A percentile compares a stretch with the other conserved stretches of the same genome.
Conservation (phyloP, 2,329 filamentous ascomycete species). For the Colletotrichum tamarilloi region DNA sequence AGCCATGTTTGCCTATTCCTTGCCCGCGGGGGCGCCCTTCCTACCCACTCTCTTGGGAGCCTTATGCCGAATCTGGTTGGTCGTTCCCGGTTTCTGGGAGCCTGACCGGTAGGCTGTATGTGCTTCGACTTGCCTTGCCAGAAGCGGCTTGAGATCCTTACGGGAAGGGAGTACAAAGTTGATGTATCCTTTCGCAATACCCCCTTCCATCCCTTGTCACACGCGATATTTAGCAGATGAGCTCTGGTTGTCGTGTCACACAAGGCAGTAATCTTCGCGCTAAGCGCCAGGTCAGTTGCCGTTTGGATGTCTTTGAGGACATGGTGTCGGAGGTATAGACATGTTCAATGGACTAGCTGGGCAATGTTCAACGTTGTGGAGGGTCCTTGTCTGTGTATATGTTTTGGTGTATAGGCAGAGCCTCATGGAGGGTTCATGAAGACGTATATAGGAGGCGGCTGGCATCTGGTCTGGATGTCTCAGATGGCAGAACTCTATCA, state of each 20-base stretch:
- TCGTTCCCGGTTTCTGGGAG: conserved; percentile 26
- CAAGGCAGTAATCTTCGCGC: neutral
- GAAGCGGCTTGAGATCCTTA: neutral
- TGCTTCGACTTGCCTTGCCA: neutral
- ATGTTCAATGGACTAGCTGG: conserved; percentile 1
- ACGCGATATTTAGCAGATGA: neutral
- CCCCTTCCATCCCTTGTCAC: neutral
- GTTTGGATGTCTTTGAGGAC: neutral
- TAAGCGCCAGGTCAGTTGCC: neutral
- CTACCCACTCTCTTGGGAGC: conserved; percentile 11
- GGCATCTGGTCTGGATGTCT: conserved; percentile 16
- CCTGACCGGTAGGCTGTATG: neutral
- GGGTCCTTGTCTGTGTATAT: neutral
- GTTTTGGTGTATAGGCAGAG: neutral
- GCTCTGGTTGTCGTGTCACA: conserved; percentile 1
- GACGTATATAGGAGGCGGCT: conserved; percentile 21
- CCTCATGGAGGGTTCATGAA: neutral
- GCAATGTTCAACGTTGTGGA: neutral
- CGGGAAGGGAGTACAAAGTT: neutral
- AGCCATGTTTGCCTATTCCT: conserved; percentile 27
- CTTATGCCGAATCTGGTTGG: conserved; percentile 10
- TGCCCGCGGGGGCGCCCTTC: conserved; percentile 6
- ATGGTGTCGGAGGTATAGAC: conserved; percentile 3
- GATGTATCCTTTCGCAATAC: neutral
- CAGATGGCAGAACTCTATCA: neutral